phyloP scores from a whole-genome alignment of 2,329 filamentous ascomycete genomes.

The Xylariaceae sp. region DNA sequence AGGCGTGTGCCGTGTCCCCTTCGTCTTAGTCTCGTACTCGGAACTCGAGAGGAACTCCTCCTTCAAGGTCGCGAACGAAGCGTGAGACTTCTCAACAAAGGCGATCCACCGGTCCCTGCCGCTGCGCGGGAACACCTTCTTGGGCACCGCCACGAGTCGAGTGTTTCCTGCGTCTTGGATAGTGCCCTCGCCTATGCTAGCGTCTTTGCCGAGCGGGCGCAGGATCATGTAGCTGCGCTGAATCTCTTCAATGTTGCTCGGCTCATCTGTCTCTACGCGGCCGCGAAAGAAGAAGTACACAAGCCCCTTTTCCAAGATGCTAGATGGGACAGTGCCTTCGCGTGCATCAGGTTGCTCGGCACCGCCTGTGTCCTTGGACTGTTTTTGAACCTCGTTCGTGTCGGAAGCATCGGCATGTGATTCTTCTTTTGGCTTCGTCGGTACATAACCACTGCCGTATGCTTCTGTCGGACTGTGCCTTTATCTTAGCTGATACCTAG shows the following conservation, averaged over 20 bases:
- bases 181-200: slow-evolving; percentile 53
- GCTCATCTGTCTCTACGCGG: slow-evolving; percentile 67
- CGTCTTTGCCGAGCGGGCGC: slow-evolving; percentile 63
- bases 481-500: background rate
- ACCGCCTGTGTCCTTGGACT: slow-evolving; percentile 35
- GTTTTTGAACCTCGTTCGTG: slow-evolving; percentile 20
- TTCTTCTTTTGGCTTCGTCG: slow-evolving; percentile 10
- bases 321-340: slow-evolving; percentile 36
- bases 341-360: slow-evolving; percentile 29
- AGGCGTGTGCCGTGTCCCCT: slow-evolving; percentile 61
- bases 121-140: slow-evolving; percentile 72
- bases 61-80: slow-evolving; percentile 63
- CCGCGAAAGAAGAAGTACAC: slow-evolving; percentile 88
- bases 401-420: slow-evolving; percentile 5
- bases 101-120: slow-evolving; percentile 68
- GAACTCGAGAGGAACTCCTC: slow-evolving; percentile 61
- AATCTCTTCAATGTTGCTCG: slow-evolving; percentile 64
- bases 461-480: slow-evolving; percentile 21
- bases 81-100: slow-evolving; percentile 72
- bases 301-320: slow-evolving; percentile 77
- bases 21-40: slow-evolving; percentile 72
- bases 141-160: slow-evolving; percentile 72
- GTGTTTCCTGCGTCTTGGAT: slow-evolving; percentile 53
- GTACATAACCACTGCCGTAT: slow-evolving; percentile 17
- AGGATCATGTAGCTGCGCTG: slow-evolving; percentile 76